These are phyloP conservation scores for Cercospora zeina DNA, from an alignment of 2,329 filamentous ascomycete genomes.

Conservation along the genomic window DNA sequence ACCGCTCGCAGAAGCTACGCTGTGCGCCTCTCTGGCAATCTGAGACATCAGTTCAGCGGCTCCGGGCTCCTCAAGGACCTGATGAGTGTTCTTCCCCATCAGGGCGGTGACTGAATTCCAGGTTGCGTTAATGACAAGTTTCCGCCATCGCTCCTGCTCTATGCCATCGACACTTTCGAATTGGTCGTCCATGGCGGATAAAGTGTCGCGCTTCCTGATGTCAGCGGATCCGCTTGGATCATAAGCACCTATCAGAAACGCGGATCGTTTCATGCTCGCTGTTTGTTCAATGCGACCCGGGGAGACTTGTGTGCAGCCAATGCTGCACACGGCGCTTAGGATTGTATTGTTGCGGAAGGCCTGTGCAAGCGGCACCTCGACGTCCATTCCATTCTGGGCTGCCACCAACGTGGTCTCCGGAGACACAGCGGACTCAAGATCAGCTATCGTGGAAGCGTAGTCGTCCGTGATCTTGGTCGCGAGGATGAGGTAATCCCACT, in stretches of 20 bases:
- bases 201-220: slow-evolving; percentile 14
- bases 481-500: slow-evolving; percentile 32
- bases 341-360: slow-evolving; percentile 31
- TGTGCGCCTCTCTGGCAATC: slow-evolving; percentile 29
- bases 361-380: slow-evolving; percentile 27
- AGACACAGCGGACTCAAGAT: slow-evolving; percentile 22
- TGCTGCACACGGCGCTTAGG: slow-evolving; percentile 31
- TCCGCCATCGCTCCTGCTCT: slow-evolving; percentile 31
- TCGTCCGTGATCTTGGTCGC: slow-evolving; percentile 32
- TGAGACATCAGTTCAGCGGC: slow-evolving; percentile 22
- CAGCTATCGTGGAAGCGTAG: slow-evolving; percentile 20
- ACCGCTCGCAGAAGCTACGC: slow-evolving; percentile 26
- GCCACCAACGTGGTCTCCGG: slow-evolving; percentile 28
- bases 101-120: slow-evolving; percentile 31
- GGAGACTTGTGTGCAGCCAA: slow-evolving; percentile 29
- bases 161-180: slow-evolving; percentile 27
- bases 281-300: slow-evolving; percentile 30
- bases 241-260: slow-evolving; percentile 26
- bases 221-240: not conserved
- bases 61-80: slow-evolving; percentile 22
- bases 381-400: slow-evolving; percentile 33
- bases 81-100: slow-evolving; percentile 29
- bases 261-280: slow-evolving; percentile 25
- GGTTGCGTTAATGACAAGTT: slow-evolving; percentile 32
- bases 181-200: slow-evolving; percentile 26